Evolutionary conservation across 1,284 basidiomycete genomes (phyloP).

Genomic region (Cryptococcus depauperatus): DNA sequence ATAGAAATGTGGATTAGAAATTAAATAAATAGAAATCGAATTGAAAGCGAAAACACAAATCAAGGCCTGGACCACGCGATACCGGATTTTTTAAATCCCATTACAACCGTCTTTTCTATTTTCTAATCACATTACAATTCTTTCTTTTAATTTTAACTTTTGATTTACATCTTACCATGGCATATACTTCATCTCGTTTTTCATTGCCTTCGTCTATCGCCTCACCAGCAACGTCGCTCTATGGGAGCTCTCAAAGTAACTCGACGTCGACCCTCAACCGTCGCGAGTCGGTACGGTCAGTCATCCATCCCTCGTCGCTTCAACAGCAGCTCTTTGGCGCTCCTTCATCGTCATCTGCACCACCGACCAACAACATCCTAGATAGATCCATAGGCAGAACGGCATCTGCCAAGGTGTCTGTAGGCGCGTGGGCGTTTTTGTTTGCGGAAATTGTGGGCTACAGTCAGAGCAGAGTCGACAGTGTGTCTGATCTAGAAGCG

Average conservation of each 20-base stretch:
- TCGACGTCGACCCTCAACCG: slow-evolving; percentile 13
- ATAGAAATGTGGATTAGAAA: too few relatives aligned
- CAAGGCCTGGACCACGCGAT: slow-evolving; percentile 3
- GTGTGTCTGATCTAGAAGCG: slow-evolving; percentile 88
- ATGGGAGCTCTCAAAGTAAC: slow-evolving; percentile 9
- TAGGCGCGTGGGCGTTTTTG: slow-evolving; percentile 74
- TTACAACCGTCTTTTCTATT: not conserved
- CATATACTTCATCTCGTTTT: slow-evolving; percentile 11
- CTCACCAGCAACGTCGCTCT: slow-evolving; percentile 12
- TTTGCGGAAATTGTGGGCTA: slow-evolving; percentile 90
- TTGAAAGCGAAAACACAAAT: not conserved
- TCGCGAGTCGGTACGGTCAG: slow-evolving; percentile 8
- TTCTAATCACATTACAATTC: slow-evolving; percentile 1
- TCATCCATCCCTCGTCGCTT: slow-evolving; percentile 14
- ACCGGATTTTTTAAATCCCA: not conserved
- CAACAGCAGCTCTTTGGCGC: slow-evolving; percentile 23
- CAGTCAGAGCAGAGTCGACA: slow-evolving; percentile 86
- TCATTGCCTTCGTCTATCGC: slow-evolving; percentile 14
- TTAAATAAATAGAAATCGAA: not conserved
- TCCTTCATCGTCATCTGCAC: not conserved
- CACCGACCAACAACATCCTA: slow-evolving; percentile 53
- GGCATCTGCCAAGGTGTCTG: slow-evolving; percentile 67
- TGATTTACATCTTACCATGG: slow-evolving; percentile 3
- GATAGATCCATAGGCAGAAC: slow-evolving; percentile 79
- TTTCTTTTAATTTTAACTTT: not conserved